Evolutionary conservation across 306 rosid genomes (phyloP), one percentile per base, ranked within the genome.

Genomic region (Gastrolobium villosum): DNA sequence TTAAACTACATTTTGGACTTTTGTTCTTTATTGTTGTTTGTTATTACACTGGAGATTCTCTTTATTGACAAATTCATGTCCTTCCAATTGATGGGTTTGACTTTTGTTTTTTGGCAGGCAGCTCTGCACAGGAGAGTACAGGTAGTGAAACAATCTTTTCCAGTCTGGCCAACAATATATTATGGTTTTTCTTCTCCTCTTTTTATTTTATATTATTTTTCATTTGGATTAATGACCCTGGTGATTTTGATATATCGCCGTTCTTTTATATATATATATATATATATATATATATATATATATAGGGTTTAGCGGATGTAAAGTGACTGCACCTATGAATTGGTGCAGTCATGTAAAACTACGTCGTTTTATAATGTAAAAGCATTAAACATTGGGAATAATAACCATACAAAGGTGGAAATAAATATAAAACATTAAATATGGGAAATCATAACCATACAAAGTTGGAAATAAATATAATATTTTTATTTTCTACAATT

Each of bases 91-190:
- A 82, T 57, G 7, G 5, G 34, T 15, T 20, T 28, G 37, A 15
- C 52, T 55, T 56, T 70, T 84, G 39, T 66, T 65, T n/a, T 79
- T 41, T 84, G 66, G 72, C 91, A 90, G 99, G 89, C 99, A 95
- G 79, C 85, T 95, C 84, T 95, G 99, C 92, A 95, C 99, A 14
- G 99, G 99, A 37, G 99, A 95, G 85, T 87, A 88, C 90, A 90
- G 97, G 97, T 85, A 86, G 13, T 71, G 76, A 64, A 76, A 50
- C 74, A 74, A 53, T 62, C 67, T 64, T 81, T 78, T 64, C 20
- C 76, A 41, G 37, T 28, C 54, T 41, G 31, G 66, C 37, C 49
- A 36, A 62, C 43, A 45, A 60, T 31, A 5, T 28, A 13, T n/a
- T 15, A n/a, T 20, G 55, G 8, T 59, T 10, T 63, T 74, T 11